A percentile compares a stretch with the other conserved stretches of the same genome.
These are phyloP conservation scores for Plectranthus barbatus DNA, from an alignment of 257 asterid species.

Conservation along the genomic window DNA sequence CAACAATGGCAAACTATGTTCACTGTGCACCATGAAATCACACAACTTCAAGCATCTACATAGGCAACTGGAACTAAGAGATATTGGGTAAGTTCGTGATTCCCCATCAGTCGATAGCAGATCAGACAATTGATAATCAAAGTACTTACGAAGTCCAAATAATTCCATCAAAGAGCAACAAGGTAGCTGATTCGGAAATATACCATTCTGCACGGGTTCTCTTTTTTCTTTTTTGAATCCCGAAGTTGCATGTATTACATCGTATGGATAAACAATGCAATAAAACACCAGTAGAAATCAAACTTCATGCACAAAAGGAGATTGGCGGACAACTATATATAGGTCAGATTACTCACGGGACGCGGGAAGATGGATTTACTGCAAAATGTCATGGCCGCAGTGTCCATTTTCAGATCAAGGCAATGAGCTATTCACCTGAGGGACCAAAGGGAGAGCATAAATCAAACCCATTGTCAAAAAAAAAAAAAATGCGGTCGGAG, in stretches of 20 bases:
- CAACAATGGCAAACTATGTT: too few relatives aligned
- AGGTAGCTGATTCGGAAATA: neutral
- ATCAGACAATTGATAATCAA: neutral
- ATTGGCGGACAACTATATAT: neutral
- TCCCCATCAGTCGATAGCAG: neutral
- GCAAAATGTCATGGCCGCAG: conserved; percentile 30
- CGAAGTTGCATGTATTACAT: neutral
- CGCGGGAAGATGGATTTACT: conserved; percentile 28
- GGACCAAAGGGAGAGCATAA: neutral
- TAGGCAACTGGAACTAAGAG: neutral
- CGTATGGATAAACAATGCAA: neutral
- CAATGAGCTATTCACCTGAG: conserved; percentile 6
- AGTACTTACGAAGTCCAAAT: neutral
- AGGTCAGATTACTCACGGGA: conserved; percentile 24
- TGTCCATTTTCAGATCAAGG: conserved; percentile 33
- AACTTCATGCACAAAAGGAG: neutral
- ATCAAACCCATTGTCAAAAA: neutral
- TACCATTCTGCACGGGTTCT: too few relatives aligned
- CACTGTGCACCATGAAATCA: neutral
- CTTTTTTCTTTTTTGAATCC: too few relatives aligned
- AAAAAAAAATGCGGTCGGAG: neutral
- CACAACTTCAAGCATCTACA: neutral
- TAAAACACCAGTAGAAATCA: neutral
- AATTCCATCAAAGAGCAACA: neutral
- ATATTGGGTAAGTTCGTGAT: neutral